Evolutionary conservation across 805 yeast species (phyloP), one percentile per base, ranked within the genome.

Genomic region (Zygotorulaspora florentina): DNA sequence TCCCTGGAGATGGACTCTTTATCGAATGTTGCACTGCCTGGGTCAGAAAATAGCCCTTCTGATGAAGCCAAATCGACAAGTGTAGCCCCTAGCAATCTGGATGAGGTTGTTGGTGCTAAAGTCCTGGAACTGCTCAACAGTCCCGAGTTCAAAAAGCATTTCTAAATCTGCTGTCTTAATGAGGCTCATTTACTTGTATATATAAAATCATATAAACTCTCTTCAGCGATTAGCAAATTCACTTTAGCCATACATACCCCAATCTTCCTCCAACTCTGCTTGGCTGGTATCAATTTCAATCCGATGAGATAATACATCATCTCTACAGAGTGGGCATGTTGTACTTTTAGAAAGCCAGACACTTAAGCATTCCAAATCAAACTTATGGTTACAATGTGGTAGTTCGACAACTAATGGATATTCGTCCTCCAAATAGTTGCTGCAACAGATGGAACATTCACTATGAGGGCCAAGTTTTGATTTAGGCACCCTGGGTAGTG

Each of bases 261-360:
- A 82, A 39, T 72, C 85, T 40, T 81, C 89, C 42, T 83, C 87
- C 43, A 77, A 78, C 40, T 79, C 80, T 16, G 73, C 85, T 43
- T 79, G 81, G 9, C 76, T 77, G 16, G 70, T 74, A 12, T 66
- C 68, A 12, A 64, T 59, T 5, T 53, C 48, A 45, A 48, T 43
- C 62, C 68, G 77, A 69, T 68, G 77, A 42, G 72, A 76, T 16
- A 77, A 62, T 20, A 90, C 78, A 58, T 88, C 83, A 49, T 76
- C 79, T 52, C 98, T 73, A 61, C 97, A 91, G 57, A 91, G 65
- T 0, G 98, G 98, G 59, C 98, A 90, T 0, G 87, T 83, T 1
- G 76, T 69, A 55, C 84, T 80, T 42, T 80, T 70, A 51, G 79
- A 77, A 42, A 91, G 71, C 98, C 98, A 90, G 0, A 95, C 93